Evolutionary conservation across 768 basidiomycete species (phyloP).

Genomic region (Clavulina sp.): DNA sequence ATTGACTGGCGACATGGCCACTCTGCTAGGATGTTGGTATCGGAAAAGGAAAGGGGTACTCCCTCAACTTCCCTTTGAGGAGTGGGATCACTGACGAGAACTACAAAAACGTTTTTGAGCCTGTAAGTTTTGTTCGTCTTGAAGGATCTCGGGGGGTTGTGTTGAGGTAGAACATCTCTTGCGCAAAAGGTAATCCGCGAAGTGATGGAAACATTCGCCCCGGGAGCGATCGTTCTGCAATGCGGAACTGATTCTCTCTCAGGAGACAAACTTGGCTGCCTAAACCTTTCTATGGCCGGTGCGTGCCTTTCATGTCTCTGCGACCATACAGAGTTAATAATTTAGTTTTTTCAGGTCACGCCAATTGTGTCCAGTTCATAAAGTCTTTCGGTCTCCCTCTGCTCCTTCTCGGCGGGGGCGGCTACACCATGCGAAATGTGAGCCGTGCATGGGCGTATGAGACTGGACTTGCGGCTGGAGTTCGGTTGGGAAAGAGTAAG

Average conservation of each 20-base stretch:
- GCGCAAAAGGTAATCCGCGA: slow-evolving; percentile 89
- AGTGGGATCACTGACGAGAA: slow-evolving; percentile 93
- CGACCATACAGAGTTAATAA: background rate
- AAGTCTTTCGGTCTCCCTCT: slow-evolving; percentile 91
- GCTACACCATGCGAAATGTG: slow-evolving; percentile 97
- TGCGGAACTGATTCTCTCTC: slow-evolving; percentile 95
- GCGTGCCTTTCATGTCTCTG: slow-evolving; percentile 4
- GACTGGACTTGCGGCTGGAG: slow-evolving; percentile 94
- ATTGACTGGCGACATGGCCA: slow-evolving; percentile 10
- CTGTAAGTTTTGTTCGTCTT: slow-evolving; percentile 33
- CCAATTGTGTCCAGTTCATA: slow-evolving; percentile 92
- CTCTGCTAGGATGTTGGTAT: slow-evolving; percentile 66
- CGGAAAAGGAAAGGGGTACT: slow-evolving; percentile 84
- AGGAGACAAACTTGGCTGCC: slow-evolving; percentile 87
- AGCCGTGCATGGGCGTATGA: slow-evolving; percentile 96
- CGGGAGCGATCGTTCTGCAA: slow-evolving; percentile 88
- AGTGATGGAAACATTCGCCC: slow-evolving; percentile 89
- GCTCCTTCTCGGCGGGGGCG: slow-evolving; percentile 89
- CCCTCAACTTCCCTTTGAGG: slow-evolving; percentile 85
- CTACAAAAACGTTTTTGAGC: slow-evolving; percentile 90
- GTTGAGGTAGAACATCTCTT: slow-evolving; percentile 3
- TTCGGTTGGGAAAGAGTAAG: slow-evolving; percentile 71
- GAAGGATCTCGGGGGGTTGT: background rate
- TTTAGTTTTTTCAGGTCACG: slow-evolving; percentile 45
- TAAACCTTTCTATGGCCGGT: slow-evolving; percentile 95